Conservation (phyloP, 495 filamentous ascomycete species). For the Annulohypoxylon nitens region DNA sequence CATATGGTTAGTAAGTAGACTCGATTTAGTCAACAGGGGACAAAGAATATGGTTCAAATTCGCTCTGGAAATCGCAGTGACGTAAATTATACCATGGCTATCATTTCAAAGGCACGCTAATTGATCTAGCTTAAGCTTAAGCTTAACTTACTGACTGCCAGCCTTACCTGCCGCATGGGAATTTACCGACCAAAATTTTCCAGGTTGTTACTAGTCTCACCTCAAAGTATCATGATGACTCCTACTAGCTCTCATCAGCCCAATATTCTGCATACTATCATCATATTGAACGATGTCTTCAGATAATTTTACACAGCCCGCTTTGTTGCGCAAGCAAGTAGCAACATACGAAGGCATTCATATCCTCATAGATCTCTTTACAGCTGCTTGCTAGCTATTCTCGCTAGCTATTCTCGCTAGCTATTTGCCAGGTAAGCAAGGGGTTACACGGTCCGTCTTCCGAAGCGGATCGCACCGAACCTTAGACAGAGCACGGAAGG, state of each 20-base stretch:
- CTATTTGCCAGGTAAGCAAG: background rate
- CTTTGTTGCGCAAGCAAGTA: background rate
- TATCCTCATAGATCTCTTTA: background rate
- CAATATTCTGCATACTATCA: background rate
- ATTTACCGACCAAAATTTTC: background rate
- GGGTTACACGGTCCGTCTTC: conserved; percentile 20
- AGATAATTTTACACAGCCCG: background rate
- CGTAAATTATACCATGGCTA: background rate
- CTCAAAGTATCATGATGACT: background rate
- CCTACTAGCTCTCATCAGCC: background rate
- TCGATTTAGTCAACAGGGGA: background rate
- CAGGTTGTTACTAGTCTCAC: background rate
- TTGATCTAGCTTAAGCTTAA: conserved; percentile 9
- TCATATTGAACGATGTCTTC: background rate
- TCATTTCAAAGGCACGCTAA: background rate
- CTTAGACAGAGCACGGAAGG: conserved; percentile 19
- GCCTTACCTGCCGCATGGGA: background rate
- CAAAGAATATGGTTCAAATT: background rate
- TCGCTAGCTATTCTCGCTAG: background rate
- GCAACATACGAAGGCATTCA: background rate
- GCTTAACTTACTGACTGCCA: background rate
- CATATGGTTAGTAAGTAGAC: background rate
- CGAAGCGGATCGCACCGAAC: conserved; percentile 30
- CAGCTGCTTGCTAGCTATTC: background rate
- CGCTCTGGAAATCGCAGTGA: background rate